Percentiles rank a stretch among this genome's conserved stretches.
These are phyloP conservation scores for Fraxinus anomala DNA, from an alignment of 257 asterid genomes.

Conservation along the genomic window DNA sequence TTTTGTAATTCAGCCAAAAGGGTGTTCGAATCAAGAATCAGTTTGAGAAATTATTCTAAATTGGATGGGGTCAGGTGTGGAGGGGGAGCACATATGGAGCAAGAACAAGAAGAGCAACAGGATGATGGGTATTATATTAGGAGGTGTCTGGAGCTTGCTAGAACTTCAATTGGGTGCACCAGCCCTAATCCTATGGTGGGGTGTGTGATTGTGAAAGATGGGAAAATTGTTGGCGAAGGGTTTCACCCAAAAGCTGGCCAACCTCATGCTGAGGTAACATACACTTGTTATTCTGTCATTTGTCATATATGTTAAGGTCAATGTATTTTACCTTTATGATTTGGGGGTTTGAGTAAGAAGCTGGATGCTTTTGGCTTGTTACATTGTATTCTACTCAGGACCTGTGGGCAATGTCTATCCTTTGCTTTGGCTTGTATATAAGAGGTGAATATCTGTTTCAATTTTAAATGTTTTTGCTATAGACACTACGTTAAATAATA, in stretches of 20 bases:
- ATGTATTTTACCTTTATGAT: neutral
- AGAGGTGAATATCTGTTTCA: neutral
- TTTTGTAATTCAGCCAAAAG: slow-evolving; percentile 39
- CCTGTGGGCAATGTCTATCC: neutral
- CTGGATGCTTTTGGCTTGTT: neutral
- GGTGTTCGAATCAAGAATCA: slow-evolving; percentile 36
- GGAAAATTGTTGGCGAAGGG: slow-evolving; percentile 84
- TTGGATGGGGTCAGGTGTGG: slow-evolving; percentile 43
- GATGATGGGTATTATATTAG: slow-evolving; percentile 75
- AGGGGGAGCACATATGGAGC: slow-evolving; percentile 27
- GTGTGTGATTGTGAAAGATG: slow-evolving; percentile 83
- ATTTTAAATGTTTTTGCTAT: neutral
- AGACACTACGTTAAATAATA: neutral
- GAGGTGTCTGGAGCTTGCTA: slow-evolving; percentile 86
- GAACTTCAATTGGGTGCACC: slow-evolving; percentile 73
- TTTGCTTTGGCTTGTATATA: neutral
- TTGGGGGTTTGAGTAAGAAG: neutral
- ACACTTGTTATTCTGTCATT: neutral
- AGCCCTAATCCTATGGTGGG: slow-evolving; percentile 99
- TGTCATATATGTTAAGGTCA: neutral
- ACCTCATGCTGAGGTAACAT: slow-evolving; percentile 90
- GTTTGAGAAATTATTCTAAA: slow-evolving; percentile 33
- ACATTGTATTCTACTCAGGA: neutral
- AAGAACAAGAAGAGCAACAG: slow-evolving; percentile 28
- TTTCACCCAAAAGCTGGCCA: slow-evolving; percentile 97